These are phyloP conservation scores for Pulveroboletus sp. DNA, from an alignment of 768 basidiomycete species.

Conservation along the genomic window DNA sequence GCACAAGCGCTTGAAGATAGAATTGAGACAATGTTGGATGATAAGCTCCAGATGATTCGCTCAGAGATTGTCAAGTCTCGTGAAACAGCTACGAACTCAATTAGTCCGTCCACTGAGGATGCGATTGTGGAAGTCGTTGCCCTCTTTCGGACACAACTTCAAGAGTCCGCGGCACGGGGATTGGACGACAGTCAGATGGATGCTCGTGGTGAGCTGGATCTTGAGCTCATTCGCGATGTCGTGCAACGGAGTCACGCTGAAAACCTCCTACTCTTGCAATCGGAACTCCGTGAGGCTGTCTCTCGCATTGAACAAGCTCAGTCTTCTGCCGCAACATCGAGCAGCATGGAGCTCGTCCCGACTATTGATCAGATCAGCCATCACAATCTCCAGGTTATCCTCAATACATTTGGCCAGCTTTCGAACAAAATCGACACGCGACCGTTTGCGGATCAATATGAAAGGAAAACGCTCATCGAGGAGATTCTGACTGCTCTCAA, in stretches of 20 bases:
- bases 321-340: constrained; percentile 8
- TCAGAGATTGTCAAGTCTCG: constrained; percentile 34
- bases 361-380: constrained; percentile 56
- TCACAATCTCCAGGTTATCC: constrained; percentile 54
- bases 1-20: constrained; percentile 57
- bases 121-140: constrained; percentile 64
- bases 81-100: constrained; percentile 22
- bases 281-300: constrained; percentile 51
- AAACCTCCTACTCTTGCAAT: constrained; percentile 50
- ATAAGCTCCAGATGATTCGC: constrained; percentile 55
- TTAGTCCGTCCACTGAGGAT: constrained; percentile 49
- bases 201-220: constrained; percentile 72
- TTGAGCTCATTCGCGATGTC: constrained; percentile 66
- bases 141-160: constrained; percentile 63
- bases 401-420: constrained; percentile 52
- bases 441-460: constrained; percentile 38
- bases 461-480: constrained; percentile 55
- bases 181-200: constrained; percentile 63
- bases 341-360: constrained; percentile 34
- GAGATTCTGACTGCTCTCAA: constrained; percentile 53
- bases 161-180: constrained; percentile 53
- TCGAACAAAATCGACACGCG: constrained; percentile 32
- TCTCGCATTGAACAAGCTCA: constrained; percentile 37
- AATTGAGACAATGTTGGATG: constrained; percentile 61
- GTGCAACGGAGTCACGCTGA: constrained; percentile 66